Evolutionary conservation across 75 land plant species (phyloP), one percentile per base, ranked within the genome.

Genomic region (Selaginella moellendorffii): DNA sequence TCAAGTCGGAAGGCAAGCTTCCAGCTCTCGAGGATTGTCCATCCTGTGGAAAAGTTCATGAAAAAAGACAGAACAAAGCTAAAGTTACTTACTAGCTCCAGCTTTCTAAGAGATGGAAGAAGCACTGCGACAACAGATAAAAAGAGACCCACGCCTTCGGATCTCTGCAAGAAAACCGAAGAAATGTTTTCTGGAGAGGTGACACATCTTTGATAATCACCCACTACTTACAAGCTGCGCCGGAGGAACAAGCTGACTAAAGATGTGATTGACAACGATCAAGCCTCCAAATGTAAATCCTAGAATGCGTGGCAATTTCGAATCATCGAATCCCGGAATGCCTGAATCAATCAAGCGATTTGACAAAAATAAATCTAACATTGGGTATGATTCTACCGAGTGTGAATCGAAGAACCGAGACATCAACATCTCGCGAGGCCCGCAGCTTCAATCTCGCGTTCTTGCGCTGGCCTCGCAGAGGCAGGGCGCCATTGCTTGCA

Each of bases 381-480:
- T 51, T 36, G 61, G 52, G 30, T n/a, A 28, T 12, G 19, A 0
- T n/a, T 65, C 17, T 30, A 82, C 97, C 97, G 29, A 91, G 74
- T 27, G 97, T 91, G 73, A 91, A 91, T 17, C 97, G 87, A 58
- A 91, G 82, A 54, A 91, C 88, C 14, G 92, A 84, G 62, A 89
- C 59, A 27, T 73, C 76, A 17, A 73, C 31, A 20, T 69, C 71
- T 36, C 14, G 10, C 46, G 46, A n/a, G n/a, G n/a, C n/a, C n/a
- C n/a, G n/a, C n/a, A n/a, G n/a, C n/a, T n/a, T n/a, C n/a, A n/a
- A n/a, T n/a, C n/a, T n/a, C n/a, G n/a, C n/a, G n/a, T n/a, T n/a
- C n/a, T n/a, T n/a, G n/a, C n/a, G n/a, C n/a, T n/a, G n/a, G n/a
- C n/a, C n/a, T n/a, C n/a, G n/a, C n/a, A n/a, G n/a, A n/a, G n/a